Evolutionary conservation across 805 yeast genomes (phyloP).

Genomic region (Jamesozyma jinghongensis): DNA sequence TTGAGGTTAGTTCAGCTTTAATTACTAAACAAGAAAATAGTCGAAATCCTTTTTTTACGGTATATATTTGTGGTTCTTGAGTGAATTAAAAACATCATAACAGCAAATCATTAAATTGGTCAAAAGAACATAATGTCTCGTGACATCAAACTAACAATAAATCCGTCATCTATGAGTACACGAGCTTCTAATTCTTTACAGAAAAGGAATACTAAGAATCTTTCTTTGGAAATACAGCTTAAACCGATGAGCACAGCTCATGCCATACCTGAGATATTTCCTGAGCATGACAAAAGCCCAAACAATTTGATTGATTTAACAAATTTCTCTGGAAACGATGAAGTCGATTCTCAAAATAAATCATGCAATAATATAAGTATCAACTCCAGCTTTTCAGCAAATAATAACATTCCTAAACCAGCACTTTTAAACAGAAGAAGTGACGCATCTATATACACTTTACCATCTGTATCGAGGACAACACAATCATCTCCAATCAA

Average conservation of each 20-base stretch:
- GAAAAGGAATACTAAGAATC: constrained; percentile 25
- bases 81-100: no score
- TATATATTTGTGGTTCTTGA: no score
- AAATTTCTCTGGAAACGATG: background rate
- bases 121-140: background rate
- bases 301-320: background rate
- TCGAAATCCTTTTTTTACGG: no score
- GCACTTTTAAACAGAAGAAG: constrained; percentile 7
- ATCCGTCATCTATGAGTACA: constrained; percentile 2
- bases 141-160: background rate
- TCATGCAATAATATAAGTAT: background rate
- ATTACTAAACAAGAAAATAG: no score
- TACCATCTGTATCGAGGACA: constrained; percentile 1
- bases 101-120: background rate
- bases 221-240: constrained; percentile 11
- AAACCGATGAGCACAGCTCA: background rate
- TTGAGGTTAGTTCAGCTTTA: no score
- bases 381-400: no score
- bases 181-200: constrained; percentile 17
- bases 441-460: constrained; percentile 21
- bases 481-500: background rate
- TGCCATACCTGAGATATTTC: background rate
- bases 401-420: background rate
- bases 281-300: background rate
- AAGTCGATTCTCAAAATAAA: background rate